Evolutionary conservation across 2,329 filamentous ascomycete species (phyloP), one percentile per base, ranked within the genome.

Genomic region (Lachnellula suecica): DNA sequence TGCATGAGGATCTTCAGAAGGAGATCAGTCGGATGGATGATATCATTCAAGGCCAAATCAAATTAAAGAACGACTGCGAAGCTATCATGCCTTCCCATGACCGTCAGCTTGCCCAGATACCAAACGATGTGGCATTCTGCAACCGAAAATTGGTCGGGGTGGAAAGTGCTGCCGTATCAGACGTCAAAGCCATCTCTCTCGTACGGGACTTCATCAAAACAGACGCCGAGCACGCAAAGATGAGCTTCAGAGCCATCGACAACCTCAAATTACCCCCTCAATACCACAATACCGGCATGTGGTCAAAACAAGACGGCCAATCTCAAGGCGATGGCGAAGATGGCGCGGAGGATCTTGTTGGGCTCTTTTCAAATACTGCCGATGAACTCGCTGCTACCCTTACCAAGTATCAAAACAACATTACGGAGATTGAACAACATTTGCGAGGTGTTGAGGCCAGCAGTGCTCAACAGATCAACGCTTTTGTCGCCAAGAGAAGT

Each of bases 41-140:
- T 52, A 83, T 87, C 59, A 93, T 99, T 62, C 83, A 90, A 63
- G 79, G 81, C 49, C 91, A 94, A 67, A 91, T 96, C 64, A 79
- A 81, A 53, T 86, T 87, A 70, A 87, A 89, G 66, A 83, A 88
- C 61, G 83, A 95, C 60, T 85, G 93, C 52, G 85, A 89, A 57
- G 82, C 83, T 17, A 85, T 89, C 48, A 74, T 88, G 34, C 81
- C 82, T 2, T 72, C 73, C 3, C 83, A 91, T 62, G 81, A 82
- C 10, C 74, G 81, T 34, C 80, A 84, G 27, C 78, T 91, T 46
- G 77, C 82, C 44, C 82, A 79, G 40, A 77, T 95, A 27, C 78
- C 81, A 2, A 79, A 79, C 22, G 85, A 88, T 59, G 84, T 88
- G 29, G 79, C 82, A 8, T 83, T 84, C 62, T 78, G 88, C 47